These are phyloP conservation scores for Apiospora marii DNA, from an alignment of 2,329 filamentous ascomycete genomes.

Conservation along the genomic window DNA sequence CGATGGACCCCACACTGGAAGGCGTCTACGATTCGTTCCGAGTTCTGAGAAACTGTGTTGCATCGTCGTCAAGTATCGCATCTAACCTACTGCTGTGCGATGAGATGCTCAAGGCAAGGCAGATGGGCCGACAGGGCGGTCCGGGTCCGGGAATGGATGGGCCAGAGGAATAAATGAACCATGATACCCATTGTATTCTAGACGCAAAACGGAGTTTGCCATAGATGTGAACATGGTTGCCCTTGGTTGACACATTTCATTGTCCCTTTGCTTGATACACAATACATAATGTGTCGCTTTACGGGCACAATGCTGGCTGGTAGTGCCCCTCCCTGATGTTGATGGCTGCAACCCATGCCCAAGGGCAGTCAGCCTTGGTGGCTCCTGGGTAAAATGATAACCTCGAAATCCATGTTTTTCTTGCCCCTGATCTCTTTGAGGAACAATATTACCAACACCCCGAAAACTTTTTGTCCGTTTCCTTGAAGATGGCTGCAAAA, in stretches of 20 bases:
- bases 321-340: neutral
- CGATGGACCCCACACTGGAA: conserved; percentile 93
- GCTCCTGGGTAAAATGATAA: neutral
- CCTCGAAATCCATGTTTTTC: neutral
- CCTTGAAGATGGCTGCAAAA: neutral
- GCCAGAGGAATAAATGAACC: conserved; percentile 53
- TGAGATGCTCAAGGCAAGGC: conserved; percentile 95
- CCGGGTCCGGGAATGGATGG: conserved; percentile 72
- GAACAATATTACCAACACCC: neutral
- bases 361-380: neutral
- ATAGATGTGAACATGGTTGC: conserved; percentile 25
- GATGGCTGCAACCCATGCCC: neutral
- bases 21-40: conserved; percentile 97
- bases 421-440: neutral
- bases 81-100: conserved; percentile 95
- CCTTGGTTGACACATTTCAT: conserved; percentile 17
- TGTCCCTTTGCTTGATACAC: neutral
- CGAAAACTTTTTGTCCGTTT: neutral
- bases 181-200: conserved; percentile 27
- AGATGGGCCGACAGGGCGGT: conserved; percentile 79
- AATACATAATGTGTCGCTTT: neutral
- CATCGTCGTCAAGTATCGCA: conserved; percentile 93
- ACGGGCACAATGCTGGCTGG: neutral
- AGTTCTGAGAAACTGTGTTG: conserved; percentile 90
- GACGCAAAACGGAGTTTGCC: conserved; percentile 23